These are phyloP conservation scores for Tylopilus subfusipes DNA, from an alignment of 768 basidiomycete species.

Conservation along the genomic window DNA sequence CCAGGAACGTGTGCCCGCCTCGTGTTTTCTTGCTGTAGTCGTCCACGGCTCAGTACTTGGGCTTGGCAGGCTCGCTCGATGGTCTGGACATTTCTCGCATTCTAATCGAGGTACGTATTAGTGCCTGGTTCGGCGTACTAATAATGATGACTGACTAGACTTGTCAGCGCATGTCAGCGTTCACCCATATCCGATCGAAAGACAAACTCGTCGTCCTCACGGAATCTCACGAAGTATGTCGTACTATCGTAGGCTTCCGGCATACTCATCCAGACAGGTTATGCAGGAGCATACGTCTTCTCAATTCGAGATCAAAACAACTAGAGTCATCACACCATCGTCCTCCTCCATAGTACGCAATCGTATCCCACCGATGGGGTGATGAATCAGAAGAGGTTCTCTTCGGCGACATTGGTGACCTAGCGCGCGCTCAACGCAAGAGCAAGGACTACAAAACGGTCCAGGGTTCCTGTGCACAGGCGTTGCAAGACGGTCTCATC, in stretches of 20 bases:
- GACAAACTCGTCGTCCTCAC: no score
- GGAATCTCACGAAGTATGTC: slow-evolving; percentile 1
- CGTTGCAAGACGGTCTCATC: slow-evolving; percentile 8
- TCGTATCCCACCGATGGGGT: slow-evolving; percentile 29
- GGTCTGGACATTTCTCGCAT: not conserved
- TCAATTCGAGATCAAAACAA: slow-evolving; percentile 15
- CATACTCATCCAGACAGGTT: not conserved
- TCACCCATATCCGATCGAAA: not conserved
- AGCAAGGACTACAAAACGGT: slow-evolving; percentile 20
- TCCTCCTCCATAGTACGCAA: slow-evolving; percentile 15
- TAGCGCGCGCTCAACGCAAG: slow-evolving; percentile 4
- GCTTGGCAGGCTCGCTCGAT: not conserved
- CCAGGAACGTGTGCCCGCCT: not conserved
- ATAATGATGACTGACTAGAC: not conserved
- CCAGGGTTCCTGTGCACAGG: slow-evolving; percentile 16
- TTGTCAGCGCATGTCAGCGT: no score
- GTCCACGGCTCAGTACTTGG: not conserved
- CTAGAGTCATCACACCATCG: slow-evolving; percentile 11
- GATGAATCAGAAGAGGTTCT: slow-evolving; percentile 19
- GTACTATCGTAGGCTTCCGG: not conserved
- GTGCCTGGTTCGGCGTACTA: no score
- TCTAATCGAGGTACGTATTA: not conserved
- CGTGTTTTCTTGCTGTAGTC: not conserved
- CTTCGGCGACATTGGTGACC: slow-evolving; percentile 24
- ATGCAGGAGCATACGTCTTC: slow-evolving; percentile 21